Conservation (phyloP, 78 protist genomes). For the Dictyostelium citrinum region DNA sequence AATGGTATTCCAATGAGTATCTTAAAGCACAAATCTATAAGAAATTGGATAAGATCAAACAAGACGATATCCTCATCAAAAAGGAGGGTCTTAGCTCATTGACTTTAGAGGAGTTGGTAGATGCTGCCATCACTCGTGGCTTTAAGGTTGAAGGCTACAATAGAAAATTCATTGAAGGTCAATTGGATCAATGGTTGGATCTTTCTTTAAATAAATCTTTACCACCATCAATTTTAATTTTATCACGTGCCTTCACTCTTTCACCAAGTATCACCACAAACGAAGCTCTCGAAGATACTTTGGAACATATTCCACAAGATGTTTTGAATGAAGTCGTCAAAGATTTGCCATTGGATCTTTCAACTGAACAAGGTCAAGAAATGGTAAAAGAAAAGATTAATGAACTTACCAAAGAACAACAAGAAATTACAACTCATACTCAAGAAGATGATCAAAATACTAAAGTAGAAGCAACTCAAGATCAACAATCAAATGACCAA, state of each 20-base stretch:
- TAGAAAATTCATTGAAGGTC: constrained; percentile 28
- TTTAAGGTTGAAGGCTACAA: constrained; percentile 82
- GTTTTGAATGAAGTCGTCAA: constrained; percentile 21
- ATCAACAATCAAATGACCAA: not conserved
- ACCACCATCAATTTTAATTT: constrained; percentile 82
- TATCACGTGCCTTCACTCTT: constrained; percentile 79
- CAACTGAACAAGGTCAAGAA: constrained; percentile 18
- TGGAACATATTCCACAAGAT: constrained; percentile 62
- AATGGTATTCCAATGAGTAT: constrained; percentile 61
- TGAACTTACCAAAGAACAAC: constrained; percentile 18
- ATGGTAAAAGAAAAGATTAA: constrained; percentile 29
- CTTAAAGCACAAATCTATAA: constrained; percentile 64
- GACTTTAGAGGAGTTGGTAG: constrained; percentile 75
- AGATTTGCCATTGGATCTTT: constrained; percentile 33
- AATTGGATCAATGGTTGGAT: constrained; percentile 88
- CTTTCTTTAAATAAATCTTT: constrained; percentile 75
- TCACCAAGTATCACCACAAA: not conserved
- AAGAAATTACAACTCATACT: constrained; percentile 12
- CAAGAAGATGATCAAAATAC: not conserved
- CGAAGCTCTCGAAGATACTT: constrained; percentile 36
- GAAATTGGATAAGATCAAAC: constrained; percentile 62
- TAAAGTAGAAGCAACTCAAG: not conserved
- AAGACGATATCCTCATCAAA: constrained; percentile 72
- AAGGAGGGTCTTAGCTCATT: constrained; percentile 79
- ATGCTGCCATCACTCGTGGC: constrained; percentile 83